These are phyloP conservation scores for Candida peoriensis DNA, from an alignment of 805 yeast genomes.

Conservation along the genomic window DNA sequence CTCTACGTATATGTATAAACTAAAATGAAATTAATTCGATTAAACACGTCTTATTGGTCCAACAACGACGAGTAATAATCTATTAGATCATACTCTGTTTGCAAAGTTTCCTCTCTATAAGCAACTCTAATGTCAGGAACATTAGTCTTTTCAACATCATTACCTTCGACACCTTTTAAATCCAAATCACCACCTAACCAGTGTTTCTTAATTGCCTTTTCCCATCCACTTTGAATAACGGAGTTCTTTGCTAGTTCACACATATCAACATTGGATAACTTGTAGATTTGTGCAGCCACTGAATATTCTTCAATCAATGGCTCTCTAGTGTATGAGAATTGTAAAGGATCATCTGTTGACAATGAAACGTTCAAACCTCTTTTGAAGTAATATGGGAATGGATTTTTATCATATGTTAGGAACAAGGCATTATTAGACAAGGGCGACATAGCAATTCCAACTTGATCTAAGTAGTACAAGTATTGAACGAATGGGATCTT, in stretches of 20 bases:
- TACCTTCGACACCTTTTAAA: conserved; percentile 65
- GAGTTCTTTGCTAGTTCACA: conserved; percentile 94
- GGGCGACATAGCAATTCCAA: conserved; percentile 98
- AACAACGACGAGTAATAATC: conserved; percentile 42
- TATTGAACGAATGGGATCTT: conserved; percentile 95
- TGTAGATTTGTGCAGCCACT: conserved; percentile 97
- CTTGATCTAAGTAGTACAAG: conserved; percentile 86
- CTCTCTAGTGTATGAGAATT: conserved; percentile 94
- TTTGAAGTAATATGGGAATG: conserved; percentile 85
- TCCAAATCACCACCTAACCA: conserved; percentile 79
- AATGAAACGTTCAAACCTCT: conserved; percentile 92
- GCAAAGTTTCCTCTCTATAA: conserved; percentile 77
- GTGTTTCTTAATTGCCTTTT: conserved; percentile 75
- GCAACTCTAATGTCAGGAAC: conserved; percentile 86
- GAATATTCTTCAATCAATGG: conserved; percentile 97
- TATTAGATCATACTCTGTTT: conserved; percentile 65
- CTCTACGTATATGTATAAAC: no score
- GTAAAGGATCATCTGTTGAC: conserved; percentile 97
- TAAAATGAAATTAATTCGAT: no score
- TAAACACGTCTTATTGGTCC: neutral
- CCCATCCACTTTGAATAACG: conserved; percentile 93
- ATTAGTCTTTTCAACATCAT: conserved; percentile 89
- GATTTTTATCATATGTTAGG: conserved; percentile 94
- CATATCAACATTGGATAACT: conserved; percentile 92
- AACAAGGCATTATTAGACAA: conserved; percentile 93